Evolutionary conservation across 495 filamentous ascomycete genomes (phyloP), one percentile per base, ranked within the genome.

Genomic region (Penicillium argentinense): DNA sequence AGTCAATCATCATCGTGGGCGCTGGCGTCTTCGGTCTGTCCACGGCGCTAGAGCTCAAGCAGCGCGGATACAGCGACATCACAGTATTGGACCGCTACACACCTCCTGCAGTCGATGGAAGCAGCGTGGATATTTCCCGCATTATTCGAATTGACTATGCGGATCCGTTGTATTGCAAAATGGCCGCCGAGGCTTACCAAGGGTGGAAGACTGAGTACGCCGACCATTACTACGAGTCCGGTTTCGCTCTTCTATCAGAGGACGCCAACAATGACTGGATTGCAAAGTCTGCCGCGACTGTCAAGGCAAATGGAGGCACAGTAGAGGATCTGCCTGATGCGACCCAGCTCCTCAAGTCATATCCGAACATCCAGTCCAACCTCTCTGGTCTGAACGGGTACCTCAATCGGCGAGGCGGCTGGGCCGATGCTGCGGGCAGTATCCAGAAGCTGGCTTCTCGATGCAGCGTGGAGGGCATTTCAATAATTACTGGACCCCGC

Each of bases 101-200:
- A 56, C 79, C 21, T 62, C 84, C 83, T 7, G 64, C 45, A 16
- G 74, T 72, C 14, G 77, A 87, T 49, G 76, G 76, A 46, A 71
- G 80, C 42, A 81, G 76, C 43, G 73, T 83, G 45, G 84, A 87
- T 68, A 76, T 75, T 18, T 85, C 83, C 9, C 79, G 83, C 36
- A 80, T 86, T 48, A 75, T 91, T 49, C 74, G 87, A 28, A 66
- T 84, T 32, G 87, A 91, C 66, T 91, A 91, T 66, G 71, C 76
- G 5, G 80, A 88, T 58, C 68, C 76, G 3, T 73, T 75, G 4
- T 91, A 91, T 58, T 74, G 81, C 14, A 51, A 71, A 11, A 80
- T 93, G 45, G 82, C 76, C 19, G 65, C 74, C 3, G 67, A 79
- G 23, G 87, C 86, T 3, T 83, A 82, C 39, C 46, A 53, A 6